Base-by-base conservation (phyloP, 768 basidiomycete genomes). In the Tylopilus intermedius region DNA sequence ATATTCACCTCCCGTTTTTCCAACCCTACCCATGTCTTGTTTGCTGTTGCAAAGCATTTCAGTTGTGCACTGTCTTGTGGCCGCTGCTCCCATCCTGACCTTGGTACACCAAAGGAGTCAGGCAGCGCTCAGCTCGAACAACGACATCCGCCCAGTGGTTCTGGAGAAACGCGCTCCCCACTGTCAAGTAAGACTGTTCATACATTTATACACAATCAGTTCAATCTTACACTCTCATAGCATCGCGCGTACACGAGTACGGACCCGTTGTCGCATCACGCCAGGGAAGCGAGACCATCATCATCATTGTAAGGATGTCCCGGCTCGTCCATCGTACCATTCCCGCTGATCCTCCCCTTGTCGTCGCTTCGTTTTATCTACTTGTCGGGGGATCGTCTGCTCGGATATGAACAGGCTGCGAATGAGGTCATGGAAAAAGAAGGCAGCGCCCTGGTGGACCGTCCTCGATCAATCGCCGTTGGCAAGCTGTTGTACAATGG, bases 241-340 rank as follows among this genome's bases (percentile, higher is more conserved):
- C 14, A 53, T 61, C 37, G 61, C 62, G 14, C 55, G 24, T 29
- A 58, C 55, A 9, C 78, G 61, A 75, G 55, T 83, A 84, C 52
- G 83, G 83, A 0, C 80, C 83, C 0, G 71, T 84, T 1, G 76
- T 83, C 53, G 71, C 77, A 0, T 60, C 84, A 2, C 72, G 78
- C 3, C 77, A 78, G 57, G 82, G 82, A 2, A 57, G 45, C 11
- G 27, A 57, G 3, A 32, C 60, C 11, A 56, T 48, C 41, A 42
- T 66, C 26, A 26, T 66, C 29, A 51, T 66, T 45, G 64, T 65
- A 61, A 10, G 57, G 1, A 9, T 6, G 30, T 37, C 6, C 8
- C 5, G 4, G 35, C 39, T 15, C n/a, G 11, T 15, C 11, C 21
- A 5, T 22, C 9, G n/a, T 35, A 24, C 21, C 15, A 9, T 24